Percentiles rank a stretch among this genome's conserved stretches.
Conservation (phyloP, 2,329 filamentous ascomycete species). For the Talaromyces pinophilus region DNA sequence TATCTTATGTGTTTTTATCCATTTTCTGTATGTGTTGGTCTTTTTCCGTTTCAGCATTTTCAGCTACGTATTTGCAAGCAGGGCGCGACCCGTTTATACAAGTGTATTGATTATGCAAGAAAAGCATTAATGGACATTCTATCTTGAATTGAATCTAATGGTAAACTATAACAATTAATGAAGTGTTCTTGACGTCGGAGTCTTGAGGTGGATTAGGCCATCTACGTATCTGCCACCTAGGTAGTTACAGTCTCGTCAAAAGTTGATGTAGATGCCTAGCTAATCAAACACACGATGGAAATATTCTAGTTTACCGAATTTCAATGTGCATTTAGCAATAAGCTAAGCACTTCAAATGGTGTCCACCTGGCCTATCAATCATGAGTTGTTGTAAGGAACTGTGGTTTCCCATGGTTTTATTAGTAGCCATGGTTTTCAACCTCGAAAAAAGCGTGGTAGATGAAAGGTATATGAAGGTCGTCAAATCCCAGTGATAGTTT, state of each 20-base stretch:
- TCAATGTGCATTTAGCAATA: no score
- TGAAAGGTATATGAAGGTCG: background rate
- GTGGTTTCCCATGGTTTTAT: background rate
- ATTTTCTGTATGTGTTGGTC: background rate
- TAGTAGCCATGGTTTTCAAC: background rate
- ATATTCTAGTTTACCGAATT: no score
- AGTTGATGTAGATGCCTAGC: no score
- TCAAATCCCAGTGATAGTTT: background rate
- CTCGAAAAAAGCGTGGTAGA: background rate
- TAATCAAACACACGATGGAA: no score
- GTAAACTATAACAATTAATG: no score
- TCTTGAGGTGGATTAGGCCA: no score
- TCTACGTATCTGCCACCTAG: no score
- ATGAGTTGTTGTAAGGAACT: background rate
- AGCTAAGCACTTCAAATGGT: no score
- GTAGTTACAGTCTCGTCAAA: no score
- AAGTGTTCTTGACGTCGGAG: no score
- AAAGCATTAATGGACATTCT: conserved; percentile 2
- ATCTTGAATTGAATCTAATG: no score
- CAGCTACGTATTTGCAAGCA: background rate
- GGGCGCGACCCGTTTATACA: background rate
- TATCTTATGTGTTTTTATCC: conserved; percentile 19
- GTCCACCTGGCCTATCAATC: no score
- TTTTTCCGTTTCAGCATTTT: background rate
- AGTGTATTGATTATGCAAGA: conserved; percentile 13